phyloP scores from a whole-genome alignment of 2,329 filamentous ascomycete species.

The Aspergillus novoparasiticus region DNA sequence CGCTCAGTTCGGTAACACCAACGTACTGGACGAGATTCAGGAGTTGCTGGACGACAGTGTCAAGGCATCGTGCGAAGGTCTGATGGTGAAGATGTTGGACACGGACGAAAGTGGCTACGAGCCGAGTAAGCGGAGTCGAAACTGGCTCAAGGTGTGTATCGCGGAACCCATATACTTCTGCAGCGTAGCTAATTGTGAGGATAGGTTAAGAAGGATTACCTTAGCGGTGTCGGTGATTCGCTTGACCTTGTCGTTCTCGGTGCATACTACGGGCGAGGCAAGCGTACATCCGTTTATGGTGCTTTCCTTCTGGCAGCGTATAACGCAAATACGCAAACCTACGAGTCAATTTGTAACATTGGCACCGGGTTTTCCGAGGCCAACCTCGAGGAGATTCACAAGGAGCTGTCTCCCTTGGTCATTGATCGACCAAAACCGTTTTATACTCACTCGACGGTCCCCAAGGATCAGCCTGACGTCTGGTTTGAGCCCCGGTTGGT shows the following conservation, averaged over 20 bases:
- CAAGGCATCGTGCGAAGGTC: constrained; percentile 91
- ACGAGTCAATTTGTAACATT: constrained; percentile 98
- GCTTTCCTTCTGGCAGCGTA: constrained; percentile 95
- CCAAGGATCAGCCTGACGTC: constrained; percentile 94
- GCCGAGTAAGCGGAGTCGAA: constrained; percentile 91
- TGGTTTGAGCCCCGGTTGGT: constrained; percentile 96
- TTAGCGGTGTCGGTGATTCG: constrained; percentile 89
- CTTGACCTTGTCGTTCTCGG: constrained; percentile 95
- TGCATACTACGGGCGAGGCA: constrained; percentile 91
- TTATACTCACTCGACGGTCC: constrained; percentile 80
- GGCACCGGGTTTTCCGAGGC: constrained; percentile 95
- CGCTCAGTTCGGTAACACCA: constrained; percentile 82
- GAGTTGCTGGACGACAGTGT: constrained; percentile 89
- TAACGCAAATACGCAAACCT: constrained; percentile 76
- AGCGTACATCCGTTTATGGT: constrained; percentile 92
- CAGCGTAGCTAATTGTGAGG: constrained; percentile 9
- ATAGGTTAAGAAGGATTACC: constrained; percentile 96
- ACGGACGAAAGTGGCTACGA: constrained; percentile 92
- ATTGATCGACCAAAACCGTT: constrained; percentile 95
- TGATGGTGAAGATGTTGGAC: constrained; percentile 99
- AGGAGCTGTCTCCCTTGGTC: constrained; percentile 70
- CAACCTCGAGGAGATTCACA: constrained; percentile 85
- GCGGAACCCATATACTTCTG: neutral
- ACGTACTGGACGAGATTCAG: constrained; percentile 92
- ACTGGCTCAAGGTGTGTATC: constrained; percentile 84